Conservation (phyloP, 83 land plant genomes). For the Picea abies region DNA sequence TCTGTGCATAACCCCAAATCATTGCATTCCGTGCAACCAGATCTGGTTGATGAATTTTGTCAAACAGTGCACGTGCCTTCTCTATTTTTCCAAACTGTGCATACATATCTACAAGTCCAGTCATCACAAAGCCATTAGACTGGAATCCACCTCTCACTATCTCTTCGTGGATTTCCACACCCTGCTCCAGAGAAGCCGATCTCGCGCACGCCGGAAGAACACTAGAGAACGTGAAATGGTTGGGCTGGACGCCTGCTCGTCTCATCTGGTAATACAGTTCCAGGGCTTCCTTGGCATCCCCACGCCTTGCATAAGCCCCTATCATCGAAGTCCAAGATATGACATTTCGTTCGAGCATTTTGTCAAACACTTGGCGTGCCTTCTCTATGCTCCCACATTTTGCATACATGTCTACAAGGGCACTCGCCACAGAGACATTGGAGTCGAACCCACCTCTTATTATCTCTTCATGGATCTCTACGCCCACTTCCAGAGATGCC, state of each 20-base stretch:
- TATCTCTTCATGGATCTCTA: too few species aligned
- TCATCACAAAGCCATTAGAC: constrained; percentile 14
- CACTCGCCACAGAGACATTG: too few species aligned
- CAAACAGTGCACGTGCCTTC: background rate
- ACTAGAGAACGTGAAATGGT: constrained; percentile 36
- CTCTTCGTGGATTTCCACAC: constrained; percentile 7
- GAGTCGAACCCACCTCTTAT: too few species aligned
- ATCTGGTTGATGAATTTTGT: background rate
- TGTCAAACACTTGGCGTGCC: constrained; percentile 25
- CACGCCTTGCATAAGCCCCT: constrained; percentile 22
- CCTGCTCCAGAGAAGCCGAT: constrained; percentile 13
- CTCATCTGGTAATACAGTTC: constrained; percentile 18
- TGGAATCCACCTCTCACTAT: constrained; percentile 13
- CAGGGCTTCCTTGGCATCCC: constrained; percentile 19
- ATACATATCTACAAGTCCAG: constrained; percentile 6
- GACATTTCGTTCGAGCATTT: constrained; percentile 24
- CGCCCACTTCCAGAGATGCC: too few species aligned
- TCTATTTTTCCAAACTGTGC: background rate
- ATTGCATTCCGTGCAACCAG: constrained; percentile 28
- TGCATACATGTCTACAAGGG: constrained; percentile 25
- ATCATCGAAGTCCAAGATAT: constrained; percentile 25
- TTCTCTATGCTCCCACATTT: background rate
- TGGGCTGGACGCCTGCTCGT: constrained; percentile 16
- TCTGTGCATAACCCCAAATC: constrained; percentile 25
- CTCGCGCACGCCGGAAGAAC: constrained; percentile 24